Conservation (phyloP, 2,329 filamentous ascomycete genomes). For the Lachnellula willkommii region DNA sequence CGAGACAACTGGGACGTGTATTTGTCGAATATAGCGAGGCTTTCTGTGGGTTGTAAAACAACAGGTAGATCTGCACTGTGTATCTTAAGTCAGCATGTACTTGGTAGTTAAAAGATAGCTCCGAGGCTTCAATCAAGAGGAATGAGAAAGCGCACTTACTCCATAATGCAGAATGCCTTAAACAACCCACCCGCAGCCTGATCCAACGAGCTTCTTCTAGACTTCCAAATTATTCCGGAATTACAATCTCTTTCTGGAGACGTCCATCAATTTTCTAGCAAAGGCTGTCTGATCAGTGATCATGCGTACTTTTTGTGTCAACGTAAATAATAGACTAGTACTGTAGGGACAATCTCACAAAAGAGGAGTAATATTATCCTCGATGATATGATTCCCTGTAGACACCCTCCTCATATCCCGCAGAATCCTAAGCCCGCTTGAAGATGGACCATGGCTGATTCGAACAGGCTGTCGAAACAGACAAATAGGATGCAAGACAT, state of each 20-base stretch:
- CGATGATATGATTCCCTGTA: slow-evolving; percentile 17
- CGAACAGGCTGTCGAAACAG: slow-evolving; percentile 27
- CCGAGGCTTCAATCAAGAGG: slow-evolving; percentile 9
- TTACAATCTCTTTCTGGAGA: slow-evolving; percentile 7
- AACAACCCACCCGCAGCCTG: slow-evolving; percentile 24
- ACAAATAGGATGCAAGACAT: slow-evolving; percentile 30
- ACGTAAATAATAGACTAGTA: slow-evolving; percentile 28
- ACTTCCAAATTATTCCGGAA: slow-evolving; percentile 20
- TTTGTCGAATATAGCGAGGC: slow-evolving; percentile 9
- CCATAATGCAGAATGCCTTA: slow-evolving; percentile 17
- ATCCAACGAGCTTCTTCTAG: slow-evolving; percentile 26
- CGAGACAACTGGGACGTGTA: slow-evolving; percentile 11
- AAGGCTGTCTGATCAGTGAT: slow-evolving; percentile 17
- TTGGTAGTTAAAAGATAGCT: slow-evolving; percentile 10
- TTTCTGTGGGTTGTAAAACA: slow-evolving; percentile 13
- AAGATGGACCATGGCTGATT: slow-evolving; percentile 28
- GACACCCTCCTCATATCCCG: slow-evolving; percentile 14
- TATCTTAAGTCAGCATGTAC: slow-evolving; percentile 2
- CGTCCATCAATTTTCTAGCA: slow-evolving; percentile 13
- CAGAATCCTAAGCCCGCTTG: slow-evolving; percentile 28
- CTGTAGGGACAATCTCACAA: slow-evolving; percentile 27
- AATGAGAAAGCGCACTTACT: slow-evolving; percentile 2
- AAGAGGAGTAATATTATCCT: slow-evolving; percentile 22
- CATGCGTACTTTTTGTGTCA: slow-evolving; percentile 18
- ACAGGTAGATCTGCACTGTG: slow-evolving; percentile 14